Percentiles rank a stretch among this genome's conserved stretches.
These are phyloP conservation scores for Torulaspora gathmanii DNA, from an alignment of 805 yeast genomes.

Conservation along the genomic window DNA sequence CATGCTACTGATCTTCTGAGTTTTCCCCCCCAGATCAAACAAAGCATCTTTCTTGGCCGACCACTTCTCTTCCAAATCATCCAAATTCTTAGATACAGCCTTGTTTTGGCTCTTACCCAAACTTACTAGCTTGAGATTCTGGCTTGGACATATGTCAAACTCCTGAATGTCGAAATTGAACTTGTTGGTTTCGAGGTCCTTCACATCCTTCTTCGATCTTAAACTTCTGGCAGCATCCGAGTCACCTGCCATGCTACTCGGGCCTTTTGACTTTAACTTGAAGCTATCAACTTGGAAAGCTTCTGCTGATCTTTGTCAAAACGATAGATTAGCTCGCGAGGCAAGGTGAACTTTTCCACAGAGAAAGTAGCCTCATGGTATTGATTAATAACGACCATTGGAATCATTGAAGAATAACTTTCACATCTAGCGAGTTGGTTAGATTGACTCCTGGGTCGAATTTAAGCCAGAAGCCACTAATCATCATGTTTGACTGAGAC, in stretches of 20 bases:
- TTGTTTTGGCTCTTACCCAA: slow-evolving; percentile 7
- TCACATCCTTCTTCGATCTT: slow-evolving; percentile 15
- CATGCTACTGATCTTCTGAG: slow-evolving; percentile 21
- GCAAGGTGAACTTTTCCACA: too few relatives aligned
- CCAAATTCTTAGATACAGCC: not conserved
- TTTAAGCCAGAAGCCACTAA: too few relatives aligned
- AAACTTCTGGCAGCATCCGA: slow-evolving; percentile 13
- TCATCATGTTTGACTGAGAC: too few relatives aligned
- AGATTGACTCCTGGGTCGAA: too few relatives aligned
- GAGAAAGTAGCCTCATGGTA: too few relatives aligned
- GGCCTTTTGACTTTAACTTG: not conserved
- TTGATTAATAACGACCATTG: too few relatives aligned
- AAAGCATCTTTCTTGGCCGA: not conserved
- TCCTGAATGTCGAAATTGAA: slow-evolving; percentile 38
- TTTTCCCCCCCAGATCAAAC: slow-evolving; percentile 11
- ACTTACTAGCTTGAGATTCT: slow-evolving; percentile 14
- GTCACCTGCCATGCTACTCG: slow-evolving; percentile 10
- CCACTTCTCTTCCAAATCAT: not conserved
- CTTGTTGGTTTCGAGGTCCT: slow-evolving; percentile 20
- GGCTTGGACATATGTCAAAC: slow-evolving; percentile 21
- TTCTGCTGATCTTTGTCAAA: not conserved
- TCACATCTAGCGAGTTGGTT: too few relatives aligned
- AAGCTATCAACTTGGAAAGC: not conserved
- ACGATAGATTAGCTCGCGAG: not conserved
- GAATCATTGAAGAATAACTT: too few relatives aligned